Evolutionary conservation across 2,329 filamentous ascomycete genomes (phyloP).

Genomic region (Thielaviopsis ethacetica): DNA sequence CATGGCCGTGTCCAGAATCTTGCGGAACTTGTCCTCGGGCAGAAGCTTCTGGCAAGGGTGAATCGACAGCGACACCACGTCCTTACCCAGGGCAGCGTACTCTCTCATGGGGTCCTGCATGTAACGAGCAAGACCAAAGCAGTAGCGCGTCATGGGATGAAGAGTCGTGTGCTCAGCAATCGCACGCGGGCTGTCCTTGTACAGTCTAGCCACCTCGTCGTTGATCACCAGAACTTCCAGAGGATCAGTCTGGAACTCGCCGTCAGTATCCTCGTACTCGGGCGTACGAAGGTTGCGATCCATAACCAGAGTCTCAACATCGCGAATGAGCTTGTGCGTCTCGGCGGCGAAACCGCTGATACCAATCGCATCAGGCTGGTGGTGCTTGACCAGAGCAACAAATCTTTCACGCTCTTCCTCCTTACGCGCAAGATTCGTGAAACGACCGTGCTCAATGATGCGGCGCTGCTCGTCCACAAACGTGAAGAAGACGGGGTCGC

Average conservation of each 20-base stretch:
- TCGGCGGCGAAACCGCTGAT: constrained; percentile 81
- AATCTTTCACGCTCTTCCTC: constrained; percentile 53
- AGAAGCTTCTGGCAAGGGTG: constrained; percentile 81
- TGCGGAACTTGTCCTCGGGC: constrained; percentile 70
- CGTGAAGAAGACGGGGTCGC: constrained; percentile 77
- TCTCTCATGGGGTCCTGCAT: constrained; percentile 93
- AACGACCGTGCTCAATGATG: constrained; percentile 76
- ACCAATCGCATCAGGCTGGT: constrained; percentile 78
- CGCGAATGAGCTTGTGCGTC: constrained; percentile 66
- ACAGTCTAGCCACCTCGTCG: constrained; percentile 91
- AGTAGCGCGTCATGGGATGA: constrained; percentile 68
- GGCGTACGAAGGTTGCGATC: constrained; percentile 63
- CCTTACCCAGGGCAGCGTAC: constrained; percentile 80
- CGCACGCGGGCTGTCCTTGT: constrained; percentile 76
- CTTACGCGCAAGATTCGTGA: constrained; percentile 59
- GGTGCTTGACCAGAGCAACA: constrained; percentile 60
- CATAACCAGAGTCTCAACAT: constrained; percentile 62
- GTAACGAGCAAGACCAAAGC: constrained; percentile 75
- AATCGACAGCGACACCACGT: constrained; percentile 74
- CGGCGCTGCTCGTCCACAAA: constrained; percentile 88
- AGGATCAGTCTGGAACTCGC: constrained; percentile 57
- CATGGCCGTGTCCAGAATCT: constrained; percentile 85
- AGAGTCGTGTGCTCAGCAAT: constrained; percentile 66
- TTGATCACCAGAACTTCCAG: constrained; percentile 86
- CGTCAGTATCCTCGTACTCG: constrained; percentile 68